Conservation (phyloP, 805 yeast species). For the Spencermartinsiella europaea region DNA sequence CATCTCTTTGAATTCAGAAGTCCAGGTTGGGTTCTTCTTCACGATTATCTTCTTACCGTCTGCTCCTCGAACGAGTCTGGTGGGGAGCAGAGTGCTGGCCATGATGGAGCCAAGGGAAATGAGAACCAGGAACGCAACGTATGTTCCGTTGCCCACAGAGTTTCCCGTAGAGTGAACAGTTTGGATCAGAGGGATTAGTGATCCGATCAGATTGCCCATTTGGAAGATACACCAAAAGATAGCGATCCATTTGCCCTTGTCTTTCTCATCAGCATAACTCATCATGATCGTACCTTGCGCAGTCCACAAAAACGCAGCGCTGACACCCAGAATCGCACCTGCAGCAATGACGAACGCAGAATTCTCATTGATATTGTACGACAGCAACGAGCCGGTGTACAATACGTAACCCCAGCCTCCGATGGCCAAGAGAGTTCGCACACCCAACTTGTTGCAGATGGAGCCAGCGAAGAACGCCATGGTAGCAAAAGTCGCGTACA, state of each 20-base stretch:
- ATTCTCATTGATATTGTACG: slow-evolving; percentile 40
- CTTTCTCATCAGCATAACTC: slow-evolving; percentile 51
- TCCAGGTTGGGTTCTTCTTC: slow-evolving; percentile 42
- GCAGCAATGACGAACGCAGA: slow-evolving; percentile 50
- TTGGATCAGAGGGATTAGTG: slow-evolving; percentile 52
- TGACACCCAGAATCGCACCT: slow-evolving; percentile 52
- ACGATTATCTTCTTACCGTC: slow-evolving; percentile 48
- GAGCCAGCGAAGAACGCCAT: slow-evolving; percentile 55
- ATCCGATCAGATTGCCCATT: slow-evolving; percentile 57
- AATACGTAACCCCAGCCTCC: slow-evolving; percentile 46
- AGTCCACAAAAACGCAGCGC: slow-evolving; percentile 55
- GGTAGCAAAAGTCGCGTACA: slow-evolving; percentile 51
- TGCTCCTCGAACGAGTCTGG: slow-evolving; percentile 43
- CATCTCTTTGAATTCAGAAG: slow-evolving; percentile 42
- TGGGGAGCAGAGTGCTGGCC: slow-evolving; percentile 45
- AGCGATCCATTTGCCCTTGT: slow-evolving; percentile 51
- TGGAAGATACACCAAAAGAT: slow-evolving; percentile 58
- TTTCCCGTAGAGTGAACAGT: slow-evolving; percentile 37
- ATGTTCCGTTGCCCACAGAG: slow-evolving; percentile 44
- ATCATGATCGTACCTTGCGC: slow-evolving; percentile 54
- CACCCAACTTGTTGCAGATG: slow-evolving; percentile 47
- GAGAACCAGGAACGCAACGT: slow-evolving; percentile 48
- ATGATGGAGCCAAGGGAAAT: slow-evolving; percentile 44
- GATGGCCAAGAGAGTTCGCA: slow-evolving; percentile 36
- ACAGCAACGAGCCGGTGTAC: slow-evolving; percentile 43